phyloP scores from a whole-genome alignment of 176 grass and related monocot genomes.

The Oropetium thomaeum region DNA sequence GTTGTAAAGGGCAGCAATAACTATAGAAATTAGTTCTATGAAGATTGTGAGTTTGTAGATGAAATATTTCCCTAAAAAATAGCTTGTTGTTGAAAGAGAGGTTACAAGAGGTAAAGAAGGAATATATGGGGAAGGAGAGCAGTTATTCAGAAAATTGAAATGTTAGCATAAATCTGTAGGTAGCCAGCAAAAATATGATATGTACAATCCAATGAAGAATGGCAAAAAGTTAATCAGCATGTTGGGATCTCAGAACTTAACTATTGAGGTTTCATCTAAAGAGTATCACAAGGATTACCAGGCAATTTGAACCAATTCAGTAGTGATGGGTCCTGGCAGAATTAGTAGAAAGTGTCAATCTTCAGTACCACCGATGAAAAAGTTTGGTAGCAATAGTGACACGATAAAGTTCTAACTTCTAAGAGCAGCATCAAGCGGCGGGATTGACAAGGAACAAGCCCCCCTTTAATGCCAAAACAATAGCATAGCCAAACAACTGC shows the following conservation, averaged over 20 bases:
- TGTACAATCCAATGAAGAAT: conserved; percentile 10
- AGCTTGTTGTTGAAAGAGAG: neutral
- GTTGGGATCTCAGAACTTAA: conserved; percentile 14
- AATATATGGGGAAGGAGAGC: neutral
- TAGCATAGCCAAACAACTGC: neutral
- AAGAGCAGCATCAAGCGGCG: neutral
- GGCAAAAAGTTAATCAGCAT: conserved; percentile 14
- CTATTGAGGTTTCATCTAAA: neutral
- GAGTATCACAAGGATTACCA: neutral
- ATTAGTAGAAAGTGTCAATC: neutral
- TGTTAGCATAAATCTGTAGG: neutral
- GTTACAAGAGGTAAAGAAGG: neutral
- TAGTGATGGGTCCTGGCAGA: neutral
- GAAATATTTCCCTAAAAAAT: neutral
- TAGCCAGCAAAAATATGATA: neutral
- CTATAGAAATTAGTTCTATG: neutral
- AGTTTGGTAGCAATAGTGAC: conserved; percentile 1
- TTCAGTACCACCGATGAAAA: neutral
- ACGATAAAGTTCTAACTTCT: neutral
- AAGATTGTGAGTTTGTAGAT: neutral
- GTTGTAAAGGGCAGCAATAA: neutral
- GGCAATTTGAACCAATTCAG: neutral
- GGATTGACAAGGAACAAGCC: conserved; percentile 11
- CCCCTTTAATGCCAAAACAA: neutral
- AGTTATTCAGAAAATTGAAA: neutral